phyloP scores from a whole-genome alignment of 331 rosid genomes.

The Prunus yedoensis region DNA sequence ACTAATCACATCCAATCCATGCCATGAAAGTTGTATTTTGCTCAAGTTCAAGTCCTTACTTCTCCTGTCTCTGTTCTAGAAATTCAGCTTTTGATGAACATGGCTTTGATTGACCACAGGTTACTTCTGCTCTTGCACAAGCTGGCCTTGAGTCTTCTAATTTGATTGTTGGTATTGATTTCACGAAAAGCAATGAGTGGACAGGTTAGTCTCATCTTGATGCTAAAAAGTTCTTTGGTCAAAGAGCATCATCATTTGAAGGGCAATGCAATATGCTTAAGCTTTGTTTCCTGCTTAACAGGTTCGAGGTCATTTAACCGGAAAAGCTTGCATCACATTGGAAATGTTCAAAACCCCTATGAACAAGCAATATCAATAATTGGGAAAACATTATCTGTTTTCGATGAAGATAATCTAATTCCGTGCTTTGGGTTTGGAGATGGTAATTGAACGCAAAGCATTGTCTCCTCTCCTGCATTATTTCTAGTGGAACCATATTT shows the following conservation, averaged over 20 bases:
- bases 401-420: slow-evolving; percentile 88
- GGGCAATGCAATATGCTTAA: slow-evolving; percentile 20
- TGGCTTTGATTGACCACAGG: slow-evolving; percentile 46
- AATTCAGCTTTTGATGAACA: not conserved
- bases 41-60: too few relatives aligned
- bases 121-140: slow-evolving; percentile 73
- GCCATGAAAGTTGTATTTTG: too few relatives aligned
- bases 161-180: slow-evolving; percentile 92
- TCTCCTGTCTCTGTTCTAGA: too few relatives aligned
- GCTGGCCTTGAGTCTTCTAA: slow-evolving; percentile 98
- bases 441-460: slow-evolving; percentile 42
- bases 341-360: slow-evolving; percentile 67
- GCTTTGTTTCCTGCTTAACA: slow-evolving; percentile 20
- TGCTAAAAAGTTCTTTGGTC: slow-evolving; percentile 13
- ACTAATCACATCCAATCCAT: too few relatives aligned
- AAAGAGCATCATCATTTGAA: not conserved
- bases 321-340: slow-evolving; percentile 73
- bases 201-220: slow-evolving; percentile 56
- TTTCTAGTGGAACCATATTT: not conserved
- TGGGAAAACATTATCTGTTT: slow-evolving; percentile 74
- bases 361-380: slow-evolving; percentile 90
- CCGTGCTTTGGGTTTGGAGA: slow-evolving; percentile 98
- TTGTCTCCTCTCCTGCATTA: not conserved
- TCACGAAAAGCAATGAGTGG: slow-evolving; percentile 98
- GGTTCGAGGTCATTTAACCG: slow-evolving; percentile 85